These are phyloP conservation scores for Sporothrix brunneoviolacea DNA, from an alignment of 2,329 filamentous ascomycete species.

Conservation along the genomic window DNA sequence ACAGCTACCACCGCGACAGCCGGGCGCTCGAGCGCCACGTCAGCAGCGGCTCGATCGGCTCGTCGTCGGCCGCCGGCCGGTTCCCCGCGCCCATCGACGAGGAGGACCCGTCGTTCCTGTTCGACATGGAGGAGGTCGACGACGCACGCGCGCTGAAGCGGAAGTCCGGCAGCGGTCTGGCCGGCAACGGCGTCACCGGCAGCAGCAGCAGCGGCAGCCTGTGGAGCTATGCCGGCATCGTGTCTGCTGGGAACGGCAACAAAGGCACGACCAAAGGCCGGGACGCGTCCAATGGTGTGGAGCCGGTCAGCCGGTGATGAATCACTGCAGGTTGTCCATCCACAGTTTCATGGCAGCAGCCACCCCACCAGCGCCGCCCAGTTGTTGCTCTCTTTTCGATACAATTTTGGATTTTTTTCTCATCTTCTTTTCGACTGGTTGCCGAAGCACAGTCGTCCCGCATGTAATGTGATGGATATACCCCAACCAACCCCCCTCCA, in stretches of 20 bases:
- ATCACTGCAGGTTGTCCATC: too few species aligned
- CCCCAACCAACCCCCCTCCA: too few species aligned
- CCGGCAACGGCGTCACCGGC: constrained; percentile 18
- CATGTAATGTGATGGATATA: too few species aligned
- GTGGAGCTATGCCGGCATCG: constrained; percentile 29
- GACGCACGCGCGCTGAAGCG: constrained; percentile 27
- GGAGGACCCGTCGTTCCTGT: constrained; percentile 57
- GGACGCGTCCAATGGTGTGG: too few species aligned
- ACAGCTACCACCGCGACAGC: constrained; percentile 33
- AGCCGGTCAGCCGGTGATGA: too few species aligned
- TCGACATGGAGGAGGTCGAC: constrained; percentile 59
- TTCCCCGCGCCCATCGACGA: constrained; percentile 61
- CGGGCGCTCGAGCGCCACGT: constrained; percentile 51
- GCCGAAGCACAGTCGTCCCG: too few species aligned
- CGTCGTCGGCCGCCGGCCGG: constrained; percentile 42
- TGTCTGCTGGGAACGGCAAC: constrained; percentile 9
- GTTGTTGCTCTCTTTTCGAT: too few species aligned
- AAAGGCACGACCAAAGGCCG: neutral
- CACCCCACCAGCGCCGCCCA: too few species aligned
- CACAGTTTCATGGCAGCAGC: too few species aligned
- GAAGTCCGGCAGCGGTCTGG: constrained; percentile 11
- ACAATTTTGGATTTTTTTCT: too few species aligned
- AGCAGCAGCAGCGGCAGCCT: constrained; percentile 22
- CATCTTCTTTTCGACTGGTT: too few species aligned
- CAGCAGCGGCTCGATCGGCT: constrained; percentile 52